Conservation (phyloP, 805 yeast genomes). For the Saccharomyces jurei region DNA sequence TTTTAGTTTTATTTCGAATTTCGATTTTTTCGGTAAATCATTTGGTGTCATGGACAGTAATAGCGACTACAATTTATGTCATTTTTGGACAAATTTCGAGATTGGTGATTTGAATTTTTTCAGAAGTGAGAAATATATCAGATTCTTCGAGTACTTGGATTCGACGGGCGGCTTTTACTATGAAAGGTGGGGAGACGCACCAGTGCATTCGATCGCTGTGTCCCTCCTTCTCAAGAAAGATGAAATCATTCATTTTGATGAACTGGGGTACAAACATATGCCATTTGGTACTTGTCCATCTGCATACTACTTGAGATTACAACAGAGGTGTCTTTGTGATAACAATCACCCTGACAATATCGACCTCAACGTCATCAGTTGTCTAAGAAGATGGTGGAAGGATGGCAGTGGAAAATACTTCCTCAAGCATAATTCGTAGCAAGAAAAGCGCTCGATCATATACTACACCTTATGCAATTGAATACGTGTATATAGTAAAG, state of each 20-base stretch:
- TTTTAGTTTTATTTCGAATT: constrained; percentile 41
- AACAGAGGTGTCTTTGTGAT: constrained; percentile 57
- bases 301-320: constrained; percentile 39
- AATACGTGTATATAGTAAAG: background rate
- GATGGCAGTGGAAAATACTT: constrained; percentile 43
- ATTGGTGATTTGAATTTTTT: constrained; percentile 65
- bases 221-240: constrained; percentile 47
- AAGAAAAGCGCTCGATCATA: background rate
- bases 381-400: constrained; percentile 73
- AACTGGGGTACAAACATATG: constrained; percentile 69
- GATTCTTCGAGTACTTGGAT: constrained; percentile 58
- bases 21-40: constrained; percentile 36
- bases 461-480: background rate
- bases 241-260: constrained; percentile 71
- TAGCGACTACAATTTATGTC: constrained; percentile 67
- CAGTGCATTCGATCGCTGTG: constrained; percentile 71
- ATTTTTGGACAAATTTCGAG: constrained; percentile 85
- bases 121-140: constrained; percentile 53
- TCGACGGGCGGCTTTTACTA: constrained; percentile 69
- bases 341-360: constrained; percentile 36
- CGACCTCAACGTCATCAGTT: constrained; percentile 44
- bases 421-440: constrained; percentile 10
- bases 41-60: constrained; percentile 39
- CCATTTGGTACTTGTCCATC: constrained; percentile 63
- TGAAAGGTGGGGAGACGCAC: constrained; percentile 96